phyloP scores from a whole-genome alignment of 2,329 filamentous ascomycete species.

The Metarhizium guizhouense region DNA sequence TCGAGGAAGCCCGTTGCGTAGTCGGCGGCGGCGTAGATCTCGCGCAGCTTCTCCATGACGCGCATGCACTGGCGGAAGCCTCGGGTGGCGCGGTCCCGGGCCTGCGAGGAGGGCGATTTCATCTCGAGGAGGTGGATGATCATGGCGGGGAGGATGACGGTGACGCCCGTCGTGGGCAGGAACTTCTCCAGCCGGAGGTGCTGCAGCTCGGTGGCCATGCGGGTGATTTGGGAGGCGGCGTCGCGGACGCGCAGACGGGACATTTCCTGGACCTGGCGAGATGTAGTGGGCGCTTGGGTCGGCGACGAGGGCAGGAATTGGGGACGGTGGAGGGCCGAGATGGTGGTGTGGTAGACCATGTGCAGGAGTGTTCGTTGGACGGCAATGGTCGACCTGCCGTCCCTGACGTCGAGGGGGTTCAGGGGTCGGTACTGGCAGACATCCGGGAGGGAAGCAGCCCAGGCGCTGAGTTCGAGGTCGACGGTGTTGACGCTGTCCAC shows the following conservation, averaged over 20 bases:
- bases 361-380: constrained; percentile 81
- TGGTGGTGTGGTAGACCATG: constrained; percentile 88
- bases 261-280: constrained; percentile 67
- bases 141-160: constrained; percentile 82
- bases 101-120: constrained; percentile 67
- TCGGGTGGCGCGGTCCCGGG: constrained; percentile 62
- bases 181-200: constrained; percentile 64
- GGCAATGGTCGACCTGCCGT: constrained; percentile 49
- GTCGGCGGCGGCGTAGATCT: constrained; percentile 89
- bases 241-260: constrained; percentile 76
- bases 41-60: constrained; percentile 77
- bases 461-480: constrained; percentile 69
- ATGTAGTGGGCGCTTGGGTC: constrained; percentile 38
- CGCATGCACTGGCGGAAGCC: constrained; percentile 90
- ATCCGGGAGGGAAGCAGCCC: constrained; percentile 63
- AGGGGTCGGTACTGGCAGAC: constrained; percentile 60
- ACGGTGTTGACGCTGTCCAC: constrained; percentile 70
- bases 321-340: constrained; percentile 83
- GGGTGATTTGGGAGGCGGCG: constrained; percentile 77
- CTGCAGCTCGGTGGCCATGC: constrained; percentile 71
- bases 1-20: constrained; percentile 94
- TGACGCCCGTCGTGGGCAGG: constrained; percentile 83
- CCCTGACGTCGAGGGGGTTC: constrained; percentile 44
- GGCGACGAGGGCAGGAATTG: constrained; percentile 76
- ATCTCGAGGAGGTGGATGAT: constrained; percentile 91